Conservation (phyloP, 129 eudicot species). For the Erigeron canadensis region DNA sequence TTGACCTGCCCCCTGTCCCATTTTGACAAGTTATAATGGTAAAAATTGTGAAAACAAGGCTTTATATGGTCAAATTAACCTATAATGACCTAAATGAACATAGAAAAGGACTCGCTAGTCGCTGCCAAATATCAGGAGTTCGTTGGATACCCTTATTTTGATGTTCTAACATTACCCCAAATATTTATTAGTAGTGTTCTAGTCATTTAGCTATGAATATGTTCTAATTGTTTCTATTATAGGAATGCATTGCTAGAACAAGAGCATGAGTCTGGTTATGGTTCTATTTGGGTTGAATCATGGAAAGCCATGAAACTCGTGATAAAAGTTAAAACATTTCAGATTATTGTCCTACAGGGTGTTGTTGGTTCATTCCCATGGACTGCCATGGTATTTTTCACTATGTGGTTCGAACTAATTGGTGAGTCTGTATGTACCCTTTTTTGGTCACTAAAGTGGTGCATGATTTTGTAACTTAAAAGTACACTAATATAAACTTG, state of each 20-base stretch:
- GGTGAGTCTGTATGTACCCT: slow-evolving; percentile 56
- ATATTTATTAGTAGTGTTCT: background rate
- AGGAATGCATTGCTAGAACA: slow-evolving; percentile 64
- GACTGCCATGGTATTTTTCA: slow-evolving; percentile 95
- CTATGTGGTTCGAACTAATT: slow-evolving; percentile 92
- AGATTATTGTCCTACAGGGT: slow-evolving; percentile 90
- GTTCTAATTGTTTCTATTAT: background rate
- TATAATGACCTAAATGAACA: no score
- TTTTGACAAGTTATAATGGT: no score
- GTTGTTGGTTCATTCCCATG: slow-evolving; percentile 92
- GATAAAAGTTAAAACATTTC: slow-evolving; percentile 77
- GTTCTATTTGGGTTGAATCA: slow-evolving; percentile 76
- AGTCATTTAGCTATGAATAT: background rate
- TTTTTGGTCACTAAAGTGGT: background rate
- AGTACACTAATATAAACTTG: background rate
- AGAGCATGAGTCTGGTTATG: slow-evolving; percentile 17
- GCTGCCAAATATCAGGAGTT: no score
- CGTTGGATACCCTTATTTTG: no score
- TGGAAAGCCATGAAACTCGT: slow-evolving; percentile 79
- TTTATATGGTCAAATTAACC: no score
- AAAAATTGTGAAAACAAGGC: no score
- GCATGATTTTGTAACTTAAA: background rate
- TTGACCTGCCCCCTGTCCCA: no score
- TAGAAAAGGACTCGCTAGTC: no score
- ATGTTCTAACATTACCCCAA: background rate